Base-by-base conservation (phyloP, 768 basidiomycete genomes). In the Lactarius tabidus region DNA sequence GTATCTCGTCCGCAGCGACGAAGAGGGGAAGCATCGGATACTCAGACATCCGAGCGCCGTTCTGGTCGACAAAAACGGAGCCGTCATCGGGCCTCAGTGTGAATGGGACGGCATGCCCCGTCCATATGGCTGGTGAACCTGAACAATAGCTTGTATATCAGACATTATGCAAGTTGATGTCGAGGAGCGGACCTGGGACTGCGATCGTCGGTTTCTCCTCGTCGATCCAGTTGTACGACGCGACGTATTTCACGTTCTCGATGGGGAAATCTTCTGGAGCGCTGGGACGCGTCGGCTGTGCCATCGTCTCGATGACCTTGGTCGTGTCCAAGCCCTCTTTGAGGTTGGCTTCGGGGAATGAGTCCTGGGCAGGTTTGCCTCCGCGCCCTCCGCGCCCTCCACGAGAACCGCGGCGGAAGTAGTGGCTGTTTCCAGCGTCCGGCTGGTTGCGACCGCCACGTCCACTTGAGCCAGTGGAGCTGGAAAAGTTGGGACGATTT, bases 61-160 rank as follows among this genome's bases (percentile, higher is more conserved):
- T 85, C 65, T 88, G 87, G 73, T 91, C 85, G 26, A 81, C 71
- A 66, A 81, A 81, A 31, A 75, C 73, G 10, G 77, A 36, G 0
- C 85, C 87, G 6, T 72, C 74, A 70, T 91, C 90, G 20, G 77
- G 78, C 5, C 79, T 78, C 12, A 90, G 84, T 8, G 73, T 79
- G 69, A 79, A 84, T 1, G 89, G 87, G 7, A 79, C 70, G 0
- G 75, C 59, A n/a, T 66, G 71, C 33, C 83, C 77, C 3, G 72
- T 76, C 88, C 88, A 89, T 60, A 81, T 73, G 26, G 81, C 79
- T 0, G 88, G 87, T 0, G 83, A 84, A 0, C 87, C 87, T 89
- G 66, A 36, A 6, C 35, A 15, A 48, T 15, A 6, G n/a, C 23
- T 43, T 43, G n/a, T 20, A 5, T 45, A 23, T 23, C 43, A 23